Evolutionary conservation across 805 yeast species (phyloP), one percentile per base, ranked within the genome.

Genomic region (Ogataea pignaliae): DNA sequence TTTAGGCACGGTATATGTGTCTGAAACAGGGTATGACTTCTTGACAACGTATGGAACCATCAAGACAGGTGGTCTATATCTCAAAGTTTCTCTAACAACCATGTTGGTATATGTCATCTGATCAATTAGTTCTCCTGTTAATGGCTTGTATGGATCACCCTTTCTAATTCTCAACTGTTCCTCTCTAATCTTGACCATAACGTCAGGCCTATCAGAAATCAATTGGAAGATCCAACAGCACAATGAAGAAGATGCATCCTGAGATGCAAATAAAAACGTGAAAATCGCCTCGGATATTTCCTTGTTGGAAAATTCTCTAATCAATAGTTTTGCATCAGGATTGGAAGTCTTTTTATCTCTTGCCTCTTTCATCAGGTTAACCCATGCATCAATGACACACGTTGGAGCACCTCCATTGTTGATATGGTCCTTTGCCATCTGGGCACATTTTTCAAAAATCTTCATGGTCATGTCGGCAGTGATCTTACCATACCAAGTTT

Each of bases 151-250:
- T 44, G 87, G 85, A 63, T 91, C 90, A 57, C 86, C 83, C 55
- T 75, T 73, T 71, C 98, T 84, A 44, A 93, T 85, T 10, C 72
- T 69, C 56, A 90, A 65, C 72, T 93, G 99, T 69, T 93, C 99
- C 66, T 86, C 87, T 70, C 98, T 85, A 52, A 93, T 78, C 67
- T 90, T 90, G 34, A 67, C 73, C 64, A 81, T 79, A 46, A 93
- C 84, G 53, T 93, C 98, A 34, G 97, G 97, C 60, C 97, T 80
- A 65, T 93, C 99, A 48, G 97, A 90, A 44, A 89, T 83, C 56
- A 89, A 79, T 74, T 93, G 99, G 81, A 91, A 93, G 59, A 93
- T 75, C 99, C 99, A 93, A 68, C 98, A 91, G 51, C 97, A 93
- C 55, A 95, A 82, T 3, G 97, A 88, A 1, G 97, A 89, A 8